These are phyloP conservation scores for Rickenella mellea DNA, from an alignment of 768 basidiomycete species.

Conservation along the genomic window DNA sequence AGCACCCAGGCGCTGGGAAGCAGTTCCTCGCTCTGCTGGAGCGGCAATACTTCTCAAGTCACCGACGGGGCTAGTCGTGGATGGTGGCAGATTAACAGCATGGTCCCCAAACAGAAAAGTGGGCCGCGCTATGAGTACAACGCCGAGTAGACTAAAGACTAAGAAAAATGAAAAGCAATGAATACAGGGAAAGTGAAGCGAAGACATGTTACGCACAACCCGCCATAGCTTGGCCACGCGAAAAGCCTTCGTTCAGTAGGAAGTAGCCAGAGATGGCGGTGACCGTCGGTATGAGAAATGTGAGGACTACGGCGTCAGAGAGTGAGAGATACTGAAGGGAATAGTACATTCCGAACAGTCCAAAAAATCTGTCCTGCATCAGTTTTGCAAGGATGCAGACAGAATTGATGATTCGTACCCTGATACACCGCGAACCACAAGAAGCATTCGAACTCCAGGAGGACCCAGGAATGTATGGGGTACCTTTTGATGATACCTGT, in stretches of 20 bases:
- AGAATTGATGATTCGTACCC: slow-evolving; percentile 32
- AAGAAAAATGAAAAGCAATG: neutral
- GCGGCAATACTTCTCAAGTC: slow-evolving; percentile 5
- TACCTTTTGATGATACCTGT: slow-evolving; percentile 29
- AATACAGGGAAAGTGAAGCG: neutral
- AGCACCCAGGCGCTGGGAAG: slow-evolving; percentile 40
- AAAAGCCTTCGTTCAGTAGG: slow-evolving; percentile 52
- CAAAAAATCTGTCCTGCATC: slow-evolving; percentile 47
- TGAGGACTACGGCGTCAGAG: slow-evolving; percentile 69
- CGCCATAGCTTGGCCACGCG: slow-evolving; percentile 44
- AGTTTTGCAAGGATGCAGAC: neutral
- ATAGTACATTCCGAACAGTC: slow-evolving; percentile 60
- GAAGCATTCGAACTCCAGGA: slow-evolving; percentile 49
- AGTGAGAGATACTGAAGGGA: slow-evolving; percentile 68
- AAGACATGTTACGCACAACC: slow-evolving; percentile 25
- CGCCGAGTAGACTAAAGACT: slow-evolving; percentile 65
- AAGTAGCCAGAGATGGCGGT: slow-evolving; percentile 55
- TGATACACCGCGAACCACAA: slow-evolving; percentile 50
- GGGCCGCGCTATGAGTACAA: slow-evolving; percentile 76
- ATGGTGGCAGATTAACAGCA: slow-evolving; percentile 4
- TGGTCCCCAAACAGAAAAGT: slow-evolving; percentile 53
- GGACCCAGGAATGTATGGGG: slow-evolving; percentile 62
- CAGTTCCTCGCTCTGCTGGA: slow-evolving; percentile 12
- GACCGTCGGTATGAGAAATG: slow-evolving; percentile 62
- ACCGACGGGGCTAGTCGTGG: neutral